These are phyloP conservation scores for Albugo candida DNA, from an alignment of 352 stramenopile genomes.

Conservation along the genomic window DNA sequence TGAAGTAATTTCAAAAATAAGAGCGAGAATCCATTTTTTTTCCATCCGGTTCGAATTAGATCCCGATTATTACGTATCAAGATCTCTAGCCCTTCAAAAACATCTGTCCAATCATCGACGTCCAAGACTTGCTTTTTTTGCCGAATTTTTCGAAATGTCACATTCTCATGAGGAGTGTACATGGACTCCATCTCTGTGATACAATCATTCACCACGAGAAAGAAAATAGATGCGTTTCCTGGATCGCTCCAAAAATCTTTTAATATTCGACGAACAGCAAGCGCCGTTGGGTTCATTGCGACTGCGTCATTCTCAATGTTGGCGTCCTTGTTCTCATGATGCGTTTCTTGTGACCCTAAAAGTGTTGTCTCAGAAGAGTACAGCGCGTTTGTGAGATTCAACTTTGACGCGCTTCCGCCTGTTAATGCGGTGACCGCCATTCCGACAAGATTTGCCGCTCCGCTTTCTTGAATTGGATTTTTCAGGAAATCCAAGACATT, in stretches of 20 bases:
- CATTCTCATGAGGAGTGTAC: constrained; percentile 57
- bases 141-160: constrained; percentile 51
- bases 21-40: constrained; percentile 57
- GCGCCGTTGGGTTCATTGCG: neutral
- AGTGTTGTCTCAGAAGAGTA: no score
- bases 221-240: constrained; percentile 44
- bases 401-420: no score
- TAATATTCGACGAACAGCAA: constrained; percentile 9
- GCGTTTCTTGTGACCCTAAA: no score
- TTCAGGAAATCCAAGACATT: constrained; percentile 75
- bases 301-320: no score
- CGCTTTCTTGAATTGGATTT: constrained; percentile 10
- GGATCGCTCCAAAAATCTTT: constrained; percentile 61
- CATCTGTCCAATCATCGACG: constrained; percentile 74
- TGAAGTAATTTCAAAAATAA: constrained; percentile 74
- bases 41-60: constrained; percentile 58
- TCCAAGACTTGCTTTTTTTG: constrained; percentile 48
- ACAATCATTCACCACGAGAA: constrained; percentile 61
- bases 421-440: no score
- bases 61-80: constrained; percentile 52
- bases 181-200: constrained; percentile 67
- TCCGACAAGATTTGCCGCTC: no score
- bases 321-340: no score
- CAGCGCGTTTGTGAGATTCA: no score
- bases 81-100: constrained; percentile 74